phyloP scores from a whole-genome alignment of 2,329 filamentous ascomycete genomes.

The Fusarium acutatum region DNA sequence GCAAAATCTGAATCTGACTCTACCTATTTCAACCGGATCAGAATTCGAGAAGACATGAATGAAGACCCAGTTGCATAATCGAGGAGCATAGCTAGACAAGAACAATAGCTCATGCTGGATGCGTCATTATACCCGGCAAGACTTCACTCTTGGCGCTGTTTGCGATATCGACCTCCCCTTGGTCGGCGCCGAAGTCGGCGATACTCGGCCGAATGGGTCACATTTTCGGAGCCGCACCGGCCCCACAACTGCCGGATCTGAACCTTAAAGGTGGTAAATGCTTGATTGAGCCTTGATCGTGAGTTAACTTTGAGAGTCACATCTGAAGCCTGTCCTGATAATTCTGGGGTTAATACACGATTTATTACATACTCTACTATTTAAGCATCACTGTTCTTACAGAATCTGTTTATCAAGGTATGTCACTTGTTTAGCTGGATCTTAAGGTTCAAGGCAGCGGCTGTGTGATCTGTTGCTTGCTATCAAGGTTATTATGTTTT shows the following conservation, averaged over 20 bases:
- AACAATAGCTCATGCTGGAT: neutral
- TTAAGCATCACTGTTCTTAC: neutral
- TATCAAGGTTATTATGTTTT: neutral
- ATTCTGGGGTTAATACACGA: neutral
- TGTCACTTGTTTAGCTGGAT: neutral
- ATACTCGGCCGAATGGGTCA: neutral
- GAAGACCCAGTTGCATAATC: neutral
- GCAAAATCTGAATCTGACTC: neutral
- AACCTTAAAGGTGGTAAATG: neutral
- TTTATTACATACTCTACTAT: neutral
- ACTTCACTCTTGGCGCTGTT: neutral
- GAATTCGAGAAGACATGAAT: neutral
- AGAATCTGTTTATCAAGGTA: neutral
- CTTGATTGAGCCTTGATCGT: neutral
- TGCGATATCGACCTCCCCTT: neutral
- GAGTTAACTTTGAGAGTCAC: neutral
- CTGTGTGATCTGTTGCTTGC: neutral
- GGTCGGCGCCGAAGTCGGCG: slow-evolving; percentile 31
- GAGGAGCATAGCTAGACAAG: no score
- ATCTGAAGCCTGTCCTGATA: neutral
- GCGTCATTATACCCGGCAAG: neutral
- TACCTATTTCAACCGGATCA: neutral
- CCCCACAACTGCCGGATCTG: slow-evolving; percentile 6
- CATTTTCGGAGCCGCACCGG: slow-evolving; percentile 18
- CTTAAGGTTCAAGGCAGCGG: neutral